Base-by-base conservation (phyloP, 2,329 filamentous ascomycete genomes). In the Mycosphaerelloides madeirae region DNA sequence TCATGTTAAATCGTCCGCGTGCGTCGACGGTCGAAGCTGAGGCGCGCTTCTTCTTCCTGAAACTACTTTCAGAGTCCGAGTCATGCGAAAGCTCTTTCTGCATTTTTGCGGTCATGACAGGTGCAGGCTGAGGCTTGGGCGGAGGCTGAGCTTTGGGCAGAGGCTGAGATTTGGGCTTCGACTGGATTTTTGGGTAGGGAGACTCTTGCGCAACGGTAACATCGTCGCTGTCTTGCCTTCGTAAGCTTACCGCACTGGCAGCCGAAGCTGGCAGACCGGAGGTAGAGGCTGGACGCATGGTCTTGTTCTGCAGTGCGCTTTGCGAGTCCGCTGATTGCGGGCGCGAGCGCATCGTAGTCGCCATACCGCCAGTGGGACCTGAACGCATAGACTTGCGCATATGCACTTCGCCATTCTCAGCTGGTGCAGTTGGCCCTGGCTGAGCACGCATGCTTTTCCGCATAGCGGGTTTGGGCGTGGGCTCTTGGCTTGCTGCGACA, bases 1-100 rank as follows among this genome's bases (percentile, higher is more conserved):
- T 82, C 73, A 95, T 87, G 1, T 71, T 76, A 41, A 80, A 77
- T 18, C 67, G 59, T 3, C 70, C 69, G 0, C 74, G 73, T 33
- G 73, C 66, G 31, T 67, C 66, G 3, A 50, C 43, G 1, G 57
- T 41, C 45, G 54, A 45, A 6, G 5, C 65, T 9, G 22, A 25
- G 9, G 22, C 22, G 61, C 40, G 69, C 62, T 29, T 75, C 68
- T 49, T 76, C 33, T 87, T 83, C 59, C 79, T 84, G 70, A 95
- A 95, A 62, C 87, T 95, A 67, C 86, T 95, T 16, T 67, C 71
- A 3, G 72, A 75, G 29, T 70, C 70, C 48, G 62, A 65, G 38
- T 73, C 70, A 38, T 69, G 64, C n/a, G 66, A 61, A 11, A 59
- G 32, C 34, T 59, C 51, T 29, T 58, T 55, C 29, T 60, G 57